Base-by-base conservation (phyloP, 192 early-diverging fungal species). In the Backusella australiensis region DNA sequence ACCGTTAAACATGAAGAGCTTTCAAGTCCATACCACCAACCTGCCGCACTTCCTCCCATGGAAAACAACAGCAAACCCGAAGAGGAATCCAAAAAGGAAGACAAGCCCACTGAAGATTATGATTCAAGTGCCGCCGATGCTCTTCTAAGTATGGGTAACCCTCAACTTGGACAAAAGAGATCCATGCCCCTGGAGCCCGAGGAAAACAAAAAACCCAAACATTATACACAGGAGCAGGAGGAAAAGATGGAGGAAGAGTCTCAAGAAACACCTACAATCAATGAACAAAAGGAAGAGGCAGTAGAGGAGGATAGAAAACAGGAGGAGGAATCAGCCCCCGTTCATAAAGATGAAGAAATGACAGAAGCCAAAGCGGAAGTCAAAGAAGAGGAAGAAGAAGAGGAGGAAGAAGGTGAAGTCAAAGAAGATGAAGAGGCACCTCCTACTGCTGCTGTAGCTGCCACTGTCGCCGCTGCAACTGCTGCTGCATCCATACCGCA, bases 61-160 rank as follows among this genome's bases (percentile, higher is more conserved):
- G 38, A 39, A 39, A 39, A 2, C 38, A 39, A 12, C 7, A 39
- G 38, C 2, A 63, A 63, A 63, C 56, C 56, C 8, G 26, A 63
- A 14, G 26, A 23, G 21, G 14, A 14, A 17, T 3, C 11, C 12
- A 63, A 63, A 34, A 35, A 68, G 19, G 34, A 63, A 1, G 56
- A 63, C 26, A 11, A 39, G 11, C 38, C 38, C 38, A 12, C 26
- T 29, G 67, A 75, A 21, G 78, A 79, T 34, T 79, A 75, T 65
- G 78, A 79, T 65, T 73, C 75, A 23, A 74, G 67, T 19, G 78
- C 78, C 1, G 78, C 72, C 46, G 78, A 79, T 79, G 72, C 53
- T 14, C 49, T 79, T 17, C 49, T 79, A 65, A 75, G 73, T 23
- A 79, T 79, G 21, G 73, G 70, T 0, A 23, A 44, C 3, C 39